Evolutionary conservation across 352 stramenopile genomes (phyloP).

Genomic region (Globisporangium camurandrum): DNA sequence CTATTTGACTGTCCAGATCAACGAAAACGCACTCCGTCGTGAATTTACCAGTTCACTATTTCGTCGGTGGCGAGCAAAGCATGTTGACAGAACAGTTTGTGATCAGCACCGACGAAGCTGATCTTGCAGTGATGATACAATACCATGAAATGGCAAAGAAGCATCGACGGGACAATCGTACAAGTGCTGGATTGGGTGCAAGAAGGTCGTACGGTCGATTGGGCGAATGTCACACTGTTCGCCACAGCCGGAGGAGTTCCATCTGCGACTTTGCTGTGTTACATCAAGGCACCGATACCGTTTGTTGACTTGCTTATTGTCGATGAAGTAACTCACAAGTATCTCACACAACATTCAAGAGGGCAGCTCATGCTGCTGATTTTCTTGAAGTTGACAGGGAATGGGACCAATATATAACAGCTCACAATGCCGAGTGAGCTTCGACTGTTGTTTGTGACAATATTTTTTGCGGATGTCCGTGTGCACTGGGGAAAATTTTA

Average conservation of each 20-base stretch:
- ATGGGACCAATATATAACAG: slow-evolving; percentile 11
- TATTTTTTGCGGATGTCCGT: slow-evolving; percentile 15
- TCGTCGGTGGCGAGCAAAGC: neutral
- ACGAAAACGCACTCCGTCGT: slow-evolving; percentile 14
- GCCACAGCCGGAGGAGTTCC: neutral
- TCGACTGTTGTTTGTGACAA: slow-evolving; percentile 21
- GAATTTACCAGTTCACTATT: slow-evolving; percentile 7
- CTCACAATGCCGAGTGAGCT: slow-evolving; percentile 23
- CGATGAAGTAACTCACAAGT: neutral
- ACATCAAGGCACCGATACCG: neutral
- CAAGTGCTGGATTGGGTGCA: neutral
- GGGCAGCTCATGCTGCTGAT: neutral
- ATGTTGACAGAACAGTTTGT: slow-evolving; percentile 6
- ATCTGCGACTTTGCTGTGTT: neutral
- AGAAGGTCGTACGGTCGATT: neutral
- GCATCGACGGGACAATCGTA: neutral
- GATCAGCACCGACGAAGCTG: neutral
- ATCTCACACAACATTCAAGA: neutral
- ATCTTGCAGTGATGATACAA: neutral
- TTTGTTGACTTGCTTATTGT: neutral
- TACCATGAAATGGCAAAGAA: neutral
- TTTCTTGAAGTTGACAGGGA: slow-evolving; percentile 18
- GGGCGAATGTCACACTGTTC: neutral
- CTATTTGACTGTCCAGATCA: slow-evolving; percentile 19
- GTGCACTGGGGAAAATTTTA: slow-evolving; percentile 12